Evolutionary conservation across 345 rosid species (phyloP), one percentile per base, ranked within the genome.

Genomic region (Theobroma cacao): DNA sequence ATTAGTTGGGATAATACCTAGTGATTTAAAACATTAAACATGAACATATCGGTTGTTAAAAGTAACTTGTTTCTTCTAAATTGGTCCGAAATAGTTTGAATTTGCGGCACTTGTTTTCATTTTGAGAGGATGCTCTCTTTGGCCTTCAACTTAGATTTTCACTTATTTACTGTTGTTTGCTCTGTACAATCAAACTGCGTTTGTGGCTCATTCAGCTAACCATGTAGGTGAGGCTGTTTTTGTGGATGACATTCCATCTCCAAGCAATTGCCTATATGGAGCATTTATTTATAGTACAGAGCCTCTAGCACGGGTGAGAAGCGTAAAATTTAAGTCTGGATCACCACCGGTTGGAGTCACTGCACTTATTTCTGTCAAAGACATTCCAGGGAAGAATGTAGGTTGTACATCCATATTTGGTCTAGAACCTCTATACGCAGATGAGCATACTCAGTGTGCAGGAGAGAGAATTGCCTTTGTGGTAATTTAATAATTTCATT

Each of bases 241-340:
- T 67, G 97, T 95, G 78, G 99, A 92, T 85, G 99, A 95, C 84
- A 95, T 93, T 58, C 96, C 96, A 36, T 81, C 97, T 65, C 94
- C 93, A 65, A 76, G 41, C 5, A 80, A 87, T 62, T 92, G 96
- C 88, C 75, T 95, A 10, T 80, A 93, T 77, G 99, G 99, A 72
- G 87, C 99, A 73, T 91, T 93, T 83, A 71, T 95, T 62, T 89
- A 86, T 80, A 95, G 99, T 87, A 92, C 86, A 28, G 87, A 90
- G 86, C 88, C 97, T 79, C 75, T 87, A 61, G 98, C 94, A 33
- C 67, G 81, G 70, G 86, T 95, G 56, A 91, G 88, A 73, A 82
- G 84, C 69, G 78, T 93, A 60, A 52, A 78, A 34, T 86, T 93
- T 55, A 81, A 83, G 17, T 74, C 87, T 36, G 81, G 79, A 17